phyloP scores from a whole-genome alignment of 2,329 filamentous ascomycete genomes.

The Trichothecium roseum region DNA sequence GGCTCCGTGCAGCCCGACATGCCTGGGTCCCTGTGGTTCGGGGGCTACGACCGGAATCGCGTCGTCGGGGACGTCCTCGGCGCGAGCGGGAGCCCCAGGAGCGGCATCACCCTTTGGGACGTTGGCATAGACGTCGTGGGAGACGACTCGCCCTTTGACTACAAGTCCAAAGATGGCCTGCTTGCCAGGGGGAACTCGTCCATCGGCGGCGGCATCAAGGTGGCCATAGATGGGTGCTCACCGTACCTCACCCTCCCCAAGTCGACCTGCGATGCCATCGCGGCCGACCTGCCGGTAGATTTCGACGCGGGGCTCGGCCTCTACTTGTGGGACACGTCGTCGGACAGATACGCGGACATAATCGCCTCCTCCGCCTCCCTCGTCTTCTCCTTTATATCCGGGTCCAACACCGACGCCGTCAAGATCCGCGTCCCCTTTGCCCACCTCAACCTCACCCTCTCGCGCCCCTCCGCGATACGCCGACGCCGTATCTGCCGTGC shows the following conservation, averaged over 20 bases:
- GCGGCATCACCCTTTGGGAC: constrained; percentile 22
- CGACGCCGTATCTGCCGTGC: constrained; percentile 32
- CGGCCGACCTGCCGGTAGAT: constrained; percentile 23
- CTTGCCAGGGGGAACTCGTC: constrained; percentile 14
- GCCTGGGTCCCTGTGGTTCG: constrained; percentile 24
- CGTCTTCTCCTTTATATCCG: constrained; percentile 24
- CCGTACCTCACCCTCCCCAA: constrained; percentile 29
- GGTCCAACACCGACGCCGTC: constrained; percentile 14
- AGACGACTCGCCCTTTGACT: constrained; percentile 27
- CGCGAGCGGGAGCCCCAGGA: constrained; percentile 8
- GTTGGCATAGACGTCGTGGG: constrained; percentile 26
- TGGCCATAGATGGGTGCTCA: constrained; percentile 22
- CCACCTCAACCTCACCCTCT: constrained; percentile 26
- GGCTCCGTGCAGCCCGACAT: constrained; percentile 21
- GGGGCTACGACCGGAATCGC: constrained; percentile 30
- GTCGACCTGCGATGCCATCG: constrained; percentile 28
- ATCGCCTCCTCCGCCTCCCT: constrained; percentile 28
- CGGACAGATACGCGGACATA: constrained; percentile 22
- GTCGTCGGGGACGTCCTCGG: constrained; percentile 20
- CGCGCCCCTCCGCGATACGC: constrained; percentile 19
- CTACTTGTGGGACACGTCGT: constrained; percentile 28
- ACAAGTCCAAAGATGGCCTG: constrained; percentile 15
- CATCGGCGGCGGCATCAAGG: constrained; percentile 14
- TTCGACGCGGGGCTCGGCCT: constrained; percentile 23
- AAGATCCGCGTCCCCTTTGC: constrained; percentile 14